These are phyloP conservation scores for Microcyclosporella mali DNA, from an alignment of 2,329 filamentous ascomycete genomes.

Conservation along the genomic window DNA sequence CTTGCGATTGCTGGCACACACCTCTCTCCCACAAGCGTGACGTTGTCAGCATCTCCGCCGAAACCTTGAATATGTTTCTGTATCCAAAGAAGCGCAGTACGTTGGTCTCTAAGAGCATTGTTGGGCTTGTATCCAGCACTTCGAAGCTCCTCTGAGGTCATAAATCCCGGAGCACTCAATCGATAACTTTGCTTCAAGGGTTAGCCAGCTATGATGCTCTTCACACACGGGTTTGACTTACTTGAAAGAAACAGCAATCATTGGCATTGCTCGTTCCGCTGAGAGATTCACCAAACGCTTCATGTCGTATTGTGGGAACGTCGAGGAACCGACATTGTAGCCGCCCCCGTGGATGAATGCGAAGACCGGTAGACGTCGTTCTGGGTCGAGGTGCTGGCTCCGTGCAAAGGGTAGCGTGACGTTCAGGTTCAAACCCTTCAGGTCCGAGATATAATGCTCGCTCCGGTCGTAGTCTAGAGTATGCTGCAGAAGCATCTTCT, in stretches of 20 bases:
- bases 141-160: constrained; percentile 20
- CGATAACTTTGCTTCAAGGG: constrained; percentile 38
- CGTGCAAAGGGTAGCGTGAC: constrained; percentile 39
- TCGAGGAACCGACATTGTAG: constrained; percentile 40
- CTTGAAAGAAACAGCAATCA: constrained; percentile 39
- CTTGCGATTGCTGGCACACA: too few species aligned
- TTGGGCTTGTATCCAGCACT: constrained; percentile 24
- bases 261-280: constrained; percentile 38
- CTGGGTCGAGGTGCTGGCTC: background rate
- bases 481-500: constrained; percentile 44
- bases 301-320: constrained; percentile 48
- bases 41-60: constrained; percentile 34
- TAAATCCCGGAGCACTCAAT: constrained; percentile 39
- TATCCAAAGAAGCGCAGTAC: constrained; percentile 35
- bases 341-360: constrained; percentile 52
- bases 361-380: constrained; percentile 43
- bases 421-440: constrained; percentile 49
- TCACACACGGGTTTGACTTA: constrained; percentile 1
- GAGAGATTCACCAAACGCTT: constrained; percentile 42
- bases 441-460: constrained; percentile 36
- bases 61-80: constrained; percentile 34
- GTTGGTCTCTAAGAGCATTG: constrained; percentile 27
- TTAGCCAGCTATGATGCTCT: background rate
- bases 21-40: constrained; percentile 42
- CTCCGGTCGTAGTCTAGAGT: constrained; percentile 36